Evolutionary conservation across 2,329 filamentous ascomycete species (phyloP), one percentile per base, ranked within the genome.

Genomic region (Trichoderma simmonsii): DNA sequence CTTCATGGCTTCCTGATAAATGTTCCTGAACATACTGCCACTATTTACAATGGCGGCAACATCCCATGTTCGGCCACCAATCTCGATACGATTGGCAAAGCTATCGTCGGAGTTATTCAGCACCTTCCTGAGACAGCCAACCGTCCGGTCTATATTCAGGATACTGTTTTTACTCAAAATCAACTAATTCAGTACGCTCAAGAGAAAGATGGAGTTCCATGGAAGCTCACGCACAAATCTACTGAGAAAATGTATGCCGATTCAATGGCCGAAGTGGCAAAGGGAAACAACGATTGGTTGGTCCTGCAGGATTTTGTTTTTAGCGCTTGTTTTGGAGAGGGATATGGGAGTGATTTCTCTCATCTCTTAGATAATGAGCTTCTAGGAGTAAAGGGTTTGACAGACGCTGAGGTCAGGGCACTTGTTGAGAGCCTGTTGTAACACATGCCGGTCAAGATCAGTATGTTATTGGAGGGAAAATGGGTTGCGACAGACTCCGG

Each of bases 51-150:
- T 14, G 36, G 65, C 1, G 65, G 65, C 8, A n/a, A 69, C 36
- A 32, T 60, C 11, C 65, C 65, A 28, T 69, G 60, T 28, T 18
- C 65, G n/a, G 65, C 56, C 5, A 69, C 54, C n/a, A 60, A 51
- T 14, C 65, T 69, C 28, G 54, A 12, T 5, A 69, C 36, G 5
- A 34, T 69, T 3, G 36, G 34, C 8, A 69, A 34, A 3, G 56
- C 65, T 2, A 34, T 51, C 36, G 56, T 69, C 28, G 65, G 54
- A 28, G n/a, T 69, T 2, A 51, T 69, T 32, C 6, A 51, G 12
- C 54, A 69, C 28, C 54, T 60, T 28, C 7, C 34, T 14, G 65
- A 60, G 36, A 69, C 65, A 26, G 14, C 54, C 5, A 69, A 69
- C 24, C 65, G 56, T 34, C 54, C 65, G 7, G 36, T 69, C 4